A percentile compares a stretch with the other conserved stretches of the same genome.
Evolutionary conservation across 352 stramenopile genomes (phyloP).

Genomic region (Phytophthora citrophthora): DNA sequence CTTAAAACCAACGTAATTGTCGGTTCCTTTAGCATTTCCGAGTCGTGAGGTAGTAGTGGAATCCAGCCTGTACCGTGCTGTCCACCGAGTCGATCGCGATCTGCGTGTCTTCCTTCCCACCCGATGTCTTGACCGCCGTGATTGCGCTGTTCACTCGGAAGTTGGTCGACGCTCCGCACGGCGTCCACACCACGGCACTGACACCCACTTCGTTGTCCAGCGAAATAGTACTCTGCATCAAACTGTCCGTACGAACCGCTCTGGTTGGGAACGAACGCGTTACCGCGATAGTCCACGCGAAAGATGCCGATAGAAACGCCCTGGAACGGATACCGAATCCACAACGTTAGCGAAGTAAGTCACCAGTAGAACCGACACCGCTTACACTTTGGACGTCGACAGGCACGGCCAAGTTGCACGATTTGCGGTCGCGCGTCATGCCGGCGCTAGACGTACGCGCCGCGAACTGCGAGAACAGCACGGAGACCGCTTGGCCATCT

Average conservation of each 20-base stretch:
- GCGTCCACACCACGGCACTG: slow-evolving; percentile 56
- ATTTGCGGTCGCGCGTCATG: slow-evolving; percentile 46
- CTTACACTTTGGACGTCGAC: slow-evolving; percentile 48
- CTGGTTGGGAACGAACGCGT: slow-evolving; percentile 43
- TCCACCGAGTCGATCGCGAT: slow-evolving; percentile 62
- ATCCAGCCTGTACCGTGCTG: slow-evolving; percentile 51
- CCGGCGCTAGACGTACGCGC: slow-evolving; percentile 33
- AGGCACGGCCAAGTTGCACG: slow-evolving; percentile 48
- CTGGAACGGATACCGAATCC: slow-evolving; percentile 10
- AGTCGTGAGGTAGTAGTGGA: slow-evolving; percentile 57
- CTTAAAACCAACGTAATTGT: background rate
- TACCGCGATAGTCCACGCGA: slow-evolving; percentile 55
- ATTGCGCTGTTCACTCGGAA: slow-evolving; percentile 62
- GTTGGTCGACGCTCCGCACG: slow-evolving; percentile 53
- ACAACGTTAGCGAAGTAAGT: slow-evolving; percentile 13
- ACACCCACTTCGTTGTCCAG: slow-evolving; percentile 52
- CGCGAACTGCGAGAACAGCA: slow-evolving; percentile 38
- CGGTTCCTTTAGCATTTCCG: slow-evolving; percentile 21
- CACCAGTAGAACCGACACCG: slow-evolving; percentile 7
- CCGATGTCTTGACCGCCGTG: slow-evolving; percentile 41
- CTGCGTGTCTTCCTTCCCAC: slow-evolving; percentile 43
- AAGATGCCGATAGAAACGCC: slow-evolving; percentile 48
- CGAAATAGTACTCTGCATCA: slow-evolving; percentile 66
- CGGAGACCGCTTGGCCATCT: slow-evolving; percentile 35
- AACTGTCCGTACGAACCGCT: slow-evolving; percentile 49